These are phyloP conservation scores for Annona cherimola DNA, from an alignment of 164 flowering plant genomes.

Conservation along the genomic window DNA sequence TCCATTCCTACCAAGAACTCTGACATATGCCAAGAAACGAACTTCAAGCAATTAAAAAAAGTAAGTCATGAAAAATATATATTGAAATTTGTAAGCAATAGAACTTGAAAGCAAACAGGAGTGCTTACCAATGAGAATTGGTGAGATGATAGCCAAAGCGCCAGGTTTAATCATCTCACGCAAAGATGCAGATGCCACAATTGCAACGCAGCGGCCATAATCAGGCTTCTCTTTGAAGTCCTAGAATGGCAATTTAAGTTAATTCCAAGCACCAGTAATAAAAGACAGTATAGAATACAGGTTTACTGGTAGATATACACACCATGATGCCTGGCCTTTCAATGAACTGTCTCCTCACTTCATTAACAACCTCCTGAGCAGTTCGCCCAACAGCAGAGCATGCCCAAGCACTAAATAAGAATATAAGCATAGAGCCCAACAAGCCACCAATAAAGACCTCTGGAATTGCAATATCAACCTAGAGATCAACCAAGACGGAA, in stretches of 20 bases:
- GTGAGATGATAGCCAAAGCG: slow-evolving; percentile 88
- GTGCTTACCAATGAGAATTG: slow-evolving; percentile 70
- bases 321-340: slow-evolving; percentile 99
- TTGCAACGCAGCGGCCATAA: slow-evolving; percentile 94
- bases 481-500: slow-evolving; percentile 6
- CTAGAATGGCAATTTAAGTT: slow-evolving; percentile 28
- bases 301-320: slow-evolving; percentile 13
- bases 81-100: background rate
- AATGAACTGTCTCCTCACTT: slow-evolving; percentile 95
- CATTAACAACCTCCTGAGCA: slow-evolving; percentile 97
- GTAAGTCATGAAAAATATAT: background rate
- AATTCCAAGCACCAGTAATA: slow-evolving; percentile 1
- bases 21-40: background rate
- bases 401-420: slow-evolving; percentile 98
- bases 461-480: slow-evolving; percentile 99
- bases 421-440: slow-evolving; percentile 98
- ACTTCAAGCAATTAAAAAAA: background rate
- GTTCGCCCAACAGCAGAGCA: slow-evolving; percentile 98
- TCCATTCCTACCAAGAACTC: too few species aligned
- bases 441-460: slow-evolving; percentile 96
- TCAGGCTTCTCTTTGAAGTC: slow-evolving; percentile 94
- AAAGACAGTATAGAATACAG: background rate
- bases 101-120: background rate
- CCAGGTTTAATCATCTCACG: slow-evolving; percentile 99
- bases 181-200: slow-evolving; percentile 96